These are phyloP conservation scores for Lichtheimia hyalospora DNA, from an alignment of 371 early-diverging fungal genomes.

Conservation along the genomic window DNA sequence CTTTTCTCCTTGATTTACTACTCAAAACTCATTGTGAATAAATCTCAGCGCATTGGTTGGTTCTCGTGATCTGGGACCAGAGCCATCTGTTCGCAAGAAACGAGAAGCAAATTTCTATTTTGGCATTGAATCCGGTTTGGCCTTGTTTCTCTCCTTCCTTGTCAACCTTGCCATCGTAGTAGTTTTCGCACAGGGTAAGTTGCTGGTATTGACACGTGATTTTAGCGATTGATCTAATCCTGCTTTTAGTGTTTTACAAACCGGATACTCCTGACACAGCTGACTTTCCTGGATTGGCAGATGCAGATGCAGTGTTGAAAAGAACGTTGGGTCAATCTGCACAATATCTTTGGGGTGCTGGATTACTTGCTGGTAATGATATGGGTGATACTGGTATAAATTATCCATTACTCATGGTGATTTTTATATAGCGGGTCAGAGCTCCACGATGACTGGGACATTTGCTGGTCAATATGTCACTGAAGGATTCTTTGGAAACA, in stretches of 20 bases:
- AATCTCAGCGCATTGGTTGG: constrained; percentile 55
- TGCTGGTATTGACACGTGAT: background rate
- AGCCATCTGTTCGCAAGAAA: constrained; percentile 46
- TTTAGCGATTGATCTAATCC: background rate
- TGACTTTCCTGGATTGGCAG: constrained; percentile 53
- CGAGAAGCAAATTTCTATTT: constrained; percentile 71
- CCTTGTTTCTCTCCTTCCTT: constrained; percentile 63
- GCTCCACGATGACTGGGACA: constrained; percentile 77
- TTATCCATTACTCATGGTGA: background rate
- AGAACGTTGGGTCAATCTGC: constrained; percentile 57
- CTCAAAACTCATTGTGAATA: background rate
- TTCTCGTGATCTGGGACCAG: constrained; percentile 55
- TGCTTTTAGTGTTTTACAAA: constrained; percentile 49
- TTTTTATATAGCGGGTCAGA: constrained; percentile 58
- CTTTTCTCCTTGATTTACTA: background rate
- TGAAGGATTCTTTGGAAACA: constrained; percentile 64
- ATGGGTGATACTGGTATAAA: background rate
- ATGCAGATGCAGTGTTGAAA: constrained; percentile 61
- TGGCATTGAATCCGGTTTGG: constrained; percentile 66
- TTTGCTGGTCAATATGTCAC: constrained; percentile 75
- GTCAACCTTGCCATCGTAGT: constrained; percentile 76
- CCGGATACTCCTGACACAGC: constrained; percentile 25
- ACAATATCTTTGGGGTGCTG: constrained; percentile 68
- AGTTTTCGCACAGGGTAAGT: constrained; percentile 53
- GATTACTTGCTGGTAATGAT: constrained; percentile 50